A percentile compares a stretch with the other conserved stretches of the same genome.
phyloP scores from a whole-genome alignment of 148 eudicot species.

The Rhododendron molle region DNA sequence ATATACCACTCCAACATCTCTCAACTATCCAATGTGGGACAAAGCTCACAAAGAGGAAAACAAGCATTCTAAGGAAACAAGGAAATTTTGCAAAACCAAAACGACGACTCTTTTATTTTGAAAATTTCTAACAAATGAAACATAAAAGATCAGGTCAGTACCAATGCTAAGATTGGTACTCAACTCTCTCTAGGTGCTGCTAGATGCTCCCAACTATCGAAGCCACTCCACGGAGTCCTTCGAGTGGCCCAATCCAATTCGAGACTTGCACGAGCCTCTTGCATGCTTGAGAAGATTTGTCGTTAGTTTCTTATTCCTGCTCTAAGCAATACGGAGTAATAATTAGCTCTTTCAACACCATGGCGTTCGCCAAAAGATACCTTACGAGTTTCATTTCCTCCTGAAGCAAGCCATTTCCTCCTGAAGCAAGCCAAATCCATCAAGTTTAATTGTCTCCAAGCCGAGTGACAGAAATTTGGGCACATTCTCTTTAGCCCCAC shows the following conservation, averaged over 20 bases:
- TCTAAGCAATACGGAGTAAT: neutral
- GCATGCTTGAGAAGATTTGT: neutral
- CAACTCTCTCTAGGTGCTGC: neutral
- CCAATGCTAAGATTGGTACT: too few relatives aligned
- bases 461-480: neutral
- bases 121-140: too few relatives aligned
- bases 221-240: neutral
- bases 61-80: too few relatives aligned
- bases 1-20: too few relatives aligned
- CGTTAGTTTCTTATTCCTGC: neutral
- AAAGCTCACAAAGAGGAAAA: too few relatives aligned
- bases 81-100: too few relatives aligned
- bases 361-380: neutral
- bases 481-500: neutral
- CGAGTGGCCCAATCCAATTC: neutral
- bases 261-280: neutral
- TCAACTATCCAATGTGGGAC: too few relatives aligned
- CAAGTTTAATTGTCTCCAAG: neutral
- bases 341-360: neutral
- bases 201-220: neutral
- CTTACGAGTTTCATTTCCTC: neutral
- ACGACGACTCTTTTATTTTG: too few relatives aligned
- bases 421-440: neutral
- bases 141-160: neutral
- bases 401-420: too few relatives aligned